Evolutionary conservation across 2,329 filamentous ascomycete species (phyloP).

Genomic region (Endocalyx cinctus): DNA sequence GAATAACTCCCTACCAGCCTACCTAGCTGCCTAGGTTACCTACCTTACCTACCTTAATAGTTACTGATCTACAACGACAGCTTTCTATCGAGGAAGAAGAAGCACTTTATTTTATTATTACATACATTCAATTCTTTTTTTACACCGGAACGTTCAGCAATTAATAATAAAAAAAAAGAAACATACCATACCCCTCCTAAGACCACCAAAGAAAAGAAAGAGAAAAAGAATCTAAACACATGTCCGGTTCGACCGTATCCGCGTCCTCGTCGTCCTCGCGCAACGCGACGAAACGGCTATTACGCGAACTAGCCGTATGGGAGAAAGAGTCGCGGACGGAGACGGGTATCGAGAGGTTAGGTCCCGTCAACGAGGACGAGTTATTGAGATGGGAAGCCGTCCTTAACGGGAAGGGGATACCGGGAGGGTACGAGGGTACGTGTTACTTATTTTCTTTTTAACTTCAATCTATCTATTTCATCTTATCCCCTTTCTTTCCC

Average conservation of each 20-base stretch:
- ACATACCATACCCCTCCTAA: too few species aligned
- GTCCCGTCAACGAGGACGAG: conserved; percentile 49
- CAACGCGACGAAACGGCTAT: conserved; percentile 50
- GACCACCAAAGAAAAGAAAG: too few species aligned
- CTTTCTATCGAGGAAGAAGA: too few species aligned
- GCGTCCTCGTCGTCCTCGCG: conserved; percentile 29
- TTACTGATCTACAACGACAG: too few species aligned
- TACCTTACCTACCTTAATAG: too few species aligned
- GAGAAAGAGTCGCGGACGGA: conserved; percentile 44
- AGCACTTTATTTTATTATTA: too few species aligned
- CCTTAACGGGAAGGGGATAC: conserved; percentile 53
- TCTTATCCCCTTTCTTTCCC: conserved; percentile 1
- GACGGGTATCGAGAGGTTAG: conserved; percentile 54
- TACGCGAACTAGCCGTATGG: conserved; percentile 55
- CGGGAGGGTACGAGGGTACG: conserved; percentile 52
- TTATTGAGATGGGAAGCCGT: conserved; percentile 56
- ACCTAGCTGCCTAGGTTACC: too few species aligned
- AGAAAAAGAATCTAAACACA: conserved; percentile 1
- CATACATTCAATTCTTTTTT: too few species aligned
- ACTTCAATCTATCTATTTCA: background rate
- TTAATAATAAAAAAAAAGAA: background rate
- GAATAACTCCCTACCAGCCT: too few species aligned
- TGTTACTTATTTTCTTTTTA: conserved; percentile 8
- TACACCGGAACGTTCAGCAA: too few species aligned
- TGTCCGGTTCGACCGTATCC: conserved; percentile 3